Evolutionary conservation across 208 protist species (phyloP).

Genomic region (Blechomonas ayalai): DNA sequence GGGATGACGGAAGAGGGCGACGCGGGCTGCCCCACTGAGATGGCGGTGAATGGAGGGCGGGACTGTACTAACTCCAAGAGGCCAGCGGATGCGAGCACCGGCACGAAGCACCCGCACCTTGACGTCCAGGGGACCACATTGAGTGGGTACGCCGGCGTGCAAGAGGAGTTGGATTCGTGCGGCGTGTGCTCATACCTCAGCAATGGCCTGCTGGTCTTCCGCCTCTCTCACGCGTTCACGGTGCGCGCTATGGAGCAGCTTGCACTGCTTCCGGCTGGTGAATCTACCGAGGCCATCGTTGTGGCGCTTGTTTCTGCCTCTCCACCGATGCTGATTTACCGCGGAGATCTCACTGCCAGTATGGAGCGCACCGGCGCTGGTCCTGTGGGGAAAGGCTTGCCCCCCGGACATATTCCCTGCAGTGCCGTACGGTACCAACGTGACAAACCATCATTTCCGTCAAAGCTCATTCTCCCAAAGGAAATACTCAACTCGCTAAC

Average conservation of each 20-base stretch:
- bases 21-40: neutral
- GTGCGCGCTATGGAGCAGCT: conserved; percentile 24
- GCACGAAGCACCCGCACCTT: neutral
- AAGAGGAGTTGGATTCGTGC: conserved; percentile 2
- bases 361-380: conserved; percentile 10
- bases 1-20: conserved; percentile 7
- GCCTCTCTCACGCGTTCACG: conserved; percentile 14
- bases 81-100: no score
- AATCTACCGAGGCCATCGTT: conserved; percentile 30
- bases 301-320: conserved; percentile 30
- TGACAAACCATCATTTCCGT: no score
- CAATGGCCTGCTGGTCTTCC: conserved; percentile 30
- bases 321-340: conserved; percentile 29
- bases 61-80: no score
- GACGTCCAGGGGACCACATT: conserved; percentile 4
- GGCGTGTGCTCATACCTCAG: conserved; percentile 33
- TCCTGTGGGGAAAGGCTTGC: neutral
- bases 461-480: no score
- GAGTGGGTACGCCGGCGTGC: neutral
- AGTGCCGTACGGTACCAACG: no score
- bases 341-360: conserved; percentile 43
- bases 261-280: conserved; percentile 11
- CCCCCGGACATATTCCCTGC: neutral
- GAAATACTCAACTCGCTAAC: no score
- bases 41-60: neutral